Base-by-base conservation (phyloP, 2,329 filamentous ascomycete genomes). In the Lecanoromycetidae sp. region DNA sequence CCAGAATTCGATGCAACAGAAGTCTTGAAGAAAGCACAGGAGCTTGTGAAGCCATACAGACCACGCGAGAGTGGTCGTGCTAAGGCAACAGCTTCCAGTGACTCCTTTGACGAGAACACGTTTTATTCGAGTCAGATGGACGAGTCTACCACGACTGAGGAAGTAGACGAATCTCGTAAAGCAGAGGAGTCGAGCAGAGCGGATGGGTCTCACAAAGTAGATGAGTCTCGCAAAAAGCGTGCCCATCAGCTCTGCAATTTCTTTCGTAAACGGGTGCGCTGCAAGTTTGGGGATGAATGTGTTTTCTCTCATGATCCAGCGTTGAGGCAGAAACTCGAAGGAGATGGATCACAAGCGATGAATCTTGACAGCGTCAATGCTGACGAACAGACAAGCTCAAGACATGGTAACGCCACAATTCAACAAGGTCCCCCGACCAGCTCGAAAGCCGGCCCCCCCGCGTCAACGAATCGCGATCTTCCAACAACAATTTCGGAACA, bases 111-210 rank as follows among this genome's bases (percentile, higher is more conserved):
- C 66, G 83, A 93, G 63, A 87, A 93, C 61, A 91, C 87, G 33
- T 94, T 94, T 66, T 95, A 96, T 71, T 95, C 90, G 56, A 95
- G 88, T 67, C 85, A 83, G 68, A 76, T 75, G 54, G 82, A 88
- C 70, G 84, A 88, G 63, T 94, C 87, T 54, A 67, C 76, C 61
- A 71, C 75, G 32, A 63, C 62, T 45, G 60, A 62, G 13, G 61
- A 58, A 39, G 58, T 55, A 46, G 57, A 58, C 38, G 52, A 56
- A 20, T 62, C 61, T 42, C 54, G 60, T 22, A 32, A 27, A 42
- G n/a, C n/a, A n/a, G n/a, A n/a, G n/a, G n/a, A n/a, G n/a, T n/a
- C n/a, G n/a, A n/a, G n/a, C n/a, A n/a, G n/a, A n/a, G n/a, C n/a
- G n/a, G n/a, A n/a, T n/a, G n/a, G n/a, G n/a, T n/a, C n/a, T n/a